phyloP scores from a whole-genome alignment of 2,329 filamentous ascomycete genomes.

The Purpureocillium takamizusanense region DNA sequence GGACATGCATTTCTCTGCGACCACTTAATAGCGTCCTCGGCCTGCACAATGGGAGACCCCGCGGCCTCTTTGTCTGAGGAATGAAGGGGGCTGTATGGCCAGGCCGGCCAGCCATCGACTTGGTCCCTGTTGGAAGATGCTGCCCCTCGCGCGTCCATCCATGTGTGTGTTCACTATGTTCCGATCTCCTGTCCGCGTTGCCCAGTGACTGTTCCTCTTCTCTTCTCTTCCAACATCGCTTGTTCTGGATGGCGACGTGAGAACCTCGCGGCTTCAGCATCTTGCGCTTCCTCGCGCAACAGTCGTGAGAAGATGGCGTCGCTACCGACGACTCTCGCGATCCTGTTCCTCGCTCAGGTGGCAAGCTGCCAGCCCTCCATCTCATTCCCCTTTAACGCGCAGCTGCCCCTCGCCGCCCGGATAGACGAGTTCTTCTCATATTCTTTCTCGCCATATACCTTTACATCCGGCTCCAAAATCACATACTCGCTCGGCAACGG shows the following conservation, averaged over 20 bases:
- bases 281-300: constrained; percentile 11
- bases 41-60: constrained; percentile 14
- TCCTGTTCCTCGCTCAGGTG: constrained; percentile 18
- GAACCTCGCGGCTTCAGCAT: constrained; percentile 9
- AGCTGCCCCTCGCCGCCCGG: constrained; percentile 71
- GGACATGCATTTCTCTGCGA: constrained; percentile 4
- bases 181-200: too few species aligned
- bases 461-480: constrained; percentile 54
- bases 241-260: constrained; percentile 8
- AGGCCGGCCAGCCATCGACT: constrained; percentile 19
- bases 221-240: constrained; percentile 1
- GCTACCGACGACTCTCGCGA: constrained; percentile 14
- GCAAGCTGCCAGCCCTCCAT: constrained; percentile 30
- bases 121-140: constrained; percentile 13
- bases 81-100: constrained; percentile 27
- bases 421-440: constrained; percentile 60
- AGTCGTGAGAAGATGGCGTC: constrained; percentile 19
- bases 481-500: constrained; percentile 58
- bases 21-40: constrained; percentile 7
- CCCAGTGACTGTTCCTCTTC: constrained; percentile 4
- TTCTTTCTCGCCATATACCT: constrained; percentile 65
- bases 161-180: too few species aligned
- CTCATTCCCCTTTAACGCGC: constrained; percentile 72
- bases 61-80: constrained; percentile 18
- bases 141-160: constrained; percentile 6